phyloP scores from a whole-genome alignment of 805 yeast species.

The Kazachstania taianensis region DNA sequence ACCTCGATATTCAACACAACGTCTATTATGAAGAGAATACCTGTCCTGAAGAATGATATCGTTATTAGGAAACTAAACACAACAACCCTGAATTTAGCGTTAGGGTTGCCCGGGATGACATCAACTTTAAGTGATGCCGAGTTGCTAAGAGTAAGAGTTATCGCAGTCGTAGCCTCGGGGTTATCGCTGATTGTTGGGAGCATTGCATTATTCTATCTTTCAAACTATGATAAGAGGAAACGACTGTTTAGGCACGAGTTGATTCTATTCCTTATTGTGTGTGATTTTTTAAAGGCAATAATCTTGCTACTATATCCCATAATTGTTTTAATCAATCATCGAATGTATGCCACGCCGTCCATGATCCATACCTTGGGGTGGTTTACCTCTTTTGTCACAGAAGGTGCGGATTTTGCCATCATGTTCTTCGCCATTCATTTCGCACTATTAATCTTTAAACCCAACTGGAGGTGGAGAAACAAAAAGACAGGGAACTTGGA shows the following conservation, averaged over 20 bases:
- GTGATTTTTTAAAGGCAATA: conserved; percentile 66
- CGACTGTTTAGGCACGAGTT: conserved; percentile 61
- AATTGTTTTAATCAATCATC: conserved; percentile 35
- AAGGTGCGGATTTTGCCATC: conserved; percentile 81
- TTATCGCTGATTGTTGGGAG: conserved; percentile 46
- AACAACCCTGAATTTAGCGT: conserved; percentile 23
- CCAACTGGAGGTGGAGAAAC: conserved; percentile 38
- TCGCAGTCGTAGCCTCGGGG: conserved; percentile 41
- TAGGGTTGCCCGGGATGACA: conserved; percentile 28
- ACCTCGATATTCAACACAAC: no score
- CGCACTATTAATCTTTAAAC: conserved; percentile 58
- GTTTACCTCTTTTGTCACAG: conserved; percentile 69
- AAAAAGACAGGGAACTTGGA: conserved; percentile 38
- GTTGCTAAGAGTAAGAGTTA: conserved; percentile 25
- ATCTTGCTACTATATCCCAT: conserved; percentile 61
- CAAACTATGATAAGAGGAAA: conserved; percentile 54
- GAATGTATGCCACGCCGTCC: conserved; percentile 37
- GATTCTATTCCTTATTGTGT: conserved; percentile 54
- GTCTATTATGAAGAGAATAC: no score
- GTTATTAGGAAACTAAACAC: no score
- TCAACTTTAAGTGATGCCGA: conserved; percentile 18
- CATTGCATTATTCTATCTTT: conserved; percentile 47
- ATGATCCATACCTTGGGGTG: conserved; percentile 67
- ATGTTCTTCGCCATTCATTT: conserved; percentile 77
- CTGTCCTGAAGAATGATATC: no score